Percentiles rank a stretch among this genome's conserved stretches.
Evolutionary conservation across 192 early-diverging fungal species (phyloP).

Genomic region (Coemansia sp.): DNA sequence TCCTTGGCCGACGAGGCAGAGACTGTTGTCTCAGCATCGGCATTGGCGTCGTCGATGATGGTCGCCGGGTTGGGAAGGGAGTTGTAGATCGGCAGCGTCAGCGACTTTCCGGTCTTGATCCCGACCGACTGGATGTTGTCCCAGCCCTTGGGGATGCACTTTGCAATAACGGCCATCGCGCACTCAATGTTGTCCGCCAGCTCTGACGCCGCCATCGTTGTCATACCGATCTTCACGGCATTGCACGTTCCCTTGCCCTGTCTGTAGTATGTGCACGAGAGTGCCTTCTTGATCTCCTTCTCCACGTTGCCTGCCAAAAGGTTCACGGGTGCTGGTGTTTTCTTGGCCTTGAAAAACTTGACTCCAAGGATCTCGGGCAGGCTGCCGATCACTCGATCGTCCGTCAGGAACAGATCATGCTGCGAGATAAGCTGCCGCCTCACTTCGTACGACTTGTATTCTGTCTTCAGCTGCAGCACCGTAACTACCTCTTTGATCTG

Average conservation of each 20-base stretch:
- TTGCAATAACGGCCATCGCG: slow-evolving; percentile 61
- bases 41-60: slow-evolving; percentile 3
- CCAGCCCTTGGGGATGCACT: slow-evolving; percentile 75
- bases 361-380: slow-evolving; percentile 82
- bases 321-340: slow-evolving; percentile 57
- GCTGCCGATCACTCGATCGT: slow-evolving; percentile 73
- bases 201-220: slow-evolving; percentile 57
- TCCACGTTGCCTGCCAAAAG: slow-evolving; percentile 23
- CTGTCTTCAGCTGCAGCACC: slow-evolving; percentile 72
- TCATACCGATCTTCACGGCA: slow-evolving; percentile 73
- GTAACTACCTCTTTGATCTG: slow-evolving; percentile 73
- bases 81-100: slow-evolving; percentile 82
- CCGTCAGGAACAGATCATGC: slow-evolving; percentile 88
- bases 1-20: not conserved
- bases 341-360: slow-evolving; percentile 80
- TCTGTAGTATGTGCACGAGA: slow-evolving; percentile 32
- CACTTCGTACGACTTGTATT: slow-evolving; percentile 80
- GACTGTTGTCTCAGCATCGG: slow-evolving; percentile 1
- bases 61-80: slow-evolving; percentile 51
- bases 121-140: slow-evolving; percentile 82
- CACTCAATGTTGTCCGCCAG: slow-evolving; percentile 76
- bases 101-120: slow-evolving; percentile 79
- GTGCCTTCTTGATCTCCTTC: slow-evolving; percentile 26
- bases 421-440: slow-evolving; percentile 69
- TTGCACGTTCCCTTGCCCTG: slow-evolving; percentile 45